Evolutionary conservation across 805 yeast species (phyloP).

Genomic region (Phaffomyces antillensis): DNA sequence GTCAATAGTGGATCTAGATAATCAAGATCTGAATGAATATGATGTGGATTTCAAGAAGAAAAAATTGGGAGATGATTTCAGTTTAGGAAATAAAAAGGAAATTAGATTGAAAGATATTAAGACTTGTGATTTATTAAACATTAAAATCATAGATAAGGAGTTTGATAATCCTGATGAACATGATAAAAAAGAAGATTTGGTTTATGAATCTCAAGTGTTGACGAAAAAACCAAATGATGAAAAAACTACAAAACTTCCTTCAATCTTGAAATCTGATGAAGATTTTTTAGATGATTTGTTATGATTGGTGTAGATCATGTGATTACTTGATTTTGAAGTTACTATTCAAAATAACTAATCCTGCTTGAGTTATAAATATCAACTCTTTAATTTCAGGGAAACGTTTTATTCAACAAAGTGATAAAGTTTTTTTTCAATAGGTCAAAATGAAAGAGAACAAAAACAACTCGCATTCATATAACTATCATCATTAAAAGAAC

Average conservation of each 20-base stretch:
- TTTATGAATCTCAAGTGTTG: neutral
- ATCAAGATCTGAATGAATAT: conserved; percentile 8
- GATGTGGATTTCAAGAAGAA: conserved; percentile 16
- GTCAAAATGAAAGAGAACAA: too few species aligned
- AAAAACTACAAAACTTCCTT: conserved; percentile 13
- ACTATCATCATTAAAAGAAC: too few species aligned
- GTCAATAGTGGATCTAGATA: conserved; percentile 12
- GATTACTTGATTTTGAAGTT: neutral
- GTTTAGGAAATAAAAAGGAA: neutral
- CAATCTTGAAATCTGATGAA: conserved; percentile 14
- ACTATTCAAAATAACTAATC: too few species aligned
- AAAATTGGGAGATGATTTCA: conserved; percentile 6
- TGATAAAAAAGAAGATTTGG: neutral
- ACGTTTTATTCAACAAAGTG: too few species aligned
- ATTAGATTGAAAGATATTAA: conserved; percentile 2
- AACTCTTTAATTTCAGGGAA: too few species aligned
- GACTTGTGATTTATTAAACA: conserved; percentile 9
- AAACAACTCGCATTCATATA: too few species aligned
- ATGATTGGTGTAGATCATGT: neutral
- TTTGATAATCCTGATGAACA: conserved; percentile 2
- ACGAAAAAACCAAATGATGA: neutral
- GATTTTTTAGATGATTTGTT: conserved; percentile 18
- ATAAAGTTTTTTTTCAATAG: too few species aligned
- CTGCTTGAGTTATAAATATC: too few species aligned
- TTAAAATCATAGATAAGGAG: conserved; percentile 5